Percentiles rank a stretch among this genome's conserved stretches.
Conservation (phyloP, 345 rosid genomes). For the Clausena lansium region DNA sequence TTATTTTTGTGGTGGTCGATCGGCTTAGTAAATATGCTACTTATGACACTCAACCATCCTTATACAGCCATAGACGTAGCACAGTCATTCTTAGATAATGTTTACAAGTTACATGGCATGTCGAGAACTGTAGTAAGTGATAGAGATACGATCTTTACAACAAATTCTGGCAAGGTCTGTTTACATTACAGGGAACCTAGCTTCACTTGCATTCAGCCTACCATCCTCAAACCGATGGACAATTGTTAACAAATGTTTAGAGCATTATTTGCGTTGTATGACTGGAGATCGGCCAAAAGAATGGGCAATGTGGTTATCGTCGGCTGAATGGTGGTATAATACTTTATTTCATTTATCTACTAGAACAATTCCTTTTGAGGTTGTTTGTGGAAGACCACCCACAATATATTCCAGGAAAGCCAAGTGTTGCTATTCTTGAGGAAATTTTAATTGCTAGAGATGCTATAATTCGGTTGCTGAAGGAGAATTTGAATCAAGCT, state of each 20-base stretch:
- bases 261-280: background rate
- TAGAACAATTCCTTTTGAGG: background rate
- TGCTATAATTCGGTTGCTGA: background rate
- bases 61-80: too few relatives aligned
- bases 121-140: background rate
- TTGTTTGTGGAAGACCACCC: background rate
- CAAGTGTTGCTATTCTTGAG: background rate
- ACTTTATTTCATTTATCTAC: background rate
- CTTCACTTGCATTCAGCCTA: background rate
- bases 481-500: background rate
- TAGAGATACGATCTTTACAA: background rate
- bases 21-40: too few relatives aligned
- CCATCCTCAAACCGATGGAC: background rate
- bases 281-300: too few relatives aligned
- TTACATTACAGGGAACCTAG: background rate
- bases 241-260: background rate
- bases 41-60: too few relatives aligned
- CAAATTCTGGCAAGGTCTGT: background rate
- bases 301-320: too few relatives aligned
- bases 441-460: background rate
- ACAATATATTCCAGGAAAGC: background rate
- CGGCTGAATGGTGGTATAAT: too few relatives aligned
- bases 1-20: too few relatives aligned
- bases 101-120: too few relatives aligned
- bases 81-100: too few relatives aligned